Conservation (phyloP, 805 yeast genomes). For the Priceomyces fermenticarens region DNA sequence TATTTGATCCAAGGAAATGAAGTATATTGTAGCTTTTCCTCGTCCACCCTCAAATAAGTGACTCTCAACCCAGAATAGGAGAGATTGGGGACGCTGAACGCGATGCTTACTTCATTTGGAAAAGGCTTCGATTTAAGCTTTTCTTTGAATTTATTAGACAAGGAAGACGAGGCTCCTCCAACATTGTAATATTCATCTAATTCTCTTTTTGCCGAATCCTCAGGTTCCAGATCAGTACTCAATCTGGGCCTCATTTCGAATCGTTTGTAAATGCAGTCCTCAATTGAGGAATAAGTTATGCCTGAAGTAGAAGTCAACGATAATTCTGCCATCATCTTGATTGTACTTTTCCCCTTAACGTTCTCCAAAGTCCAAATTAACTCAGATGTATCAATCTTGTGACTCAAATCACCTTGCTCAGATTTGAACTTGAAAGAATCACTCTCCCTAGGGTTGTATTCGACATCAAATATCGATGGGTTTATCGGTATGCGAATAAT, state of each 20-base stretch:
- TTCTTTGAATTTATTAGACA: slow-evolving; percentile 17
- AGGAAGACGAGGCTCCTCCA: slow-evolving; percentile 28
- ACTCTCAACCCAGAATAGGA: slow-evolving; percentile 66
- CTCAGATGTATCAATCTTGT: slow-evolving; percentile 66
- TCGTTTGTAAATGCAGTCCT: slow-evolving; percentile 1
- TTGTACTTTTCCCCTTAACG: slow-evolving; percentile 54
- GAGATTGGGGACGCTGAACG: slow-evolving; percentile 42
- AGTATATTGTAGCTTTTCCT: slow-evolving; percentile 56
- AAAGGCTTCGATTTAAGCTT: slow-evolving; percentile 9
- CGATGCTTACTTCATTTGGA: slow-evolving; percentile 23
- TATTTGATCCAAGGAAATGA: slow-evolving; percentile 81
- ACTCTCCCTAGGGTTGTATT: slow-evolving; percentile 7
- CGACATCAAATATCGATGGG: slow-evolving; percentile 30
- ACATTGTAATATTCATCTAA: slow-evolving; percentile 35
- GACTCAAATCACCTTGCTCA: slow-evolving; percentile 66
- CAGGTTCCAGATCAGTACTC: slow-evolving; percentile 8
- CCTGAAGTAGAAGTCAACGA: slow-evolving; percentile 11
- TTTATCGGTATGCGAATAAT: slow-evolving; percentile 31
- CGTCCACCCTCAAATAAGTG: slow-evolving; percentile 64
- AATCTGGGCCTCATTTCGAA: neutral
- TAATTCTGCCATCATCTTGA: slow-evolving; percentile 57
- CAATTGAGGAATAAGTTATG: slow-evolving; percentile 6
- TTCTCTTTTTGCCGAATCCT: slow-evolving; percentile 27
- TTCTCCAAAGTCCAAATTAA: slow-evolving; percentile 71
- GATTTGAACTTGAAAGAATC: slow-evolving; percentile 61